These are phyloP conservation scores for Stereum hirsutum DNA, from an alignment of 1,284 basidiomycete genomes.

Conservation along the genomic window DNA sequence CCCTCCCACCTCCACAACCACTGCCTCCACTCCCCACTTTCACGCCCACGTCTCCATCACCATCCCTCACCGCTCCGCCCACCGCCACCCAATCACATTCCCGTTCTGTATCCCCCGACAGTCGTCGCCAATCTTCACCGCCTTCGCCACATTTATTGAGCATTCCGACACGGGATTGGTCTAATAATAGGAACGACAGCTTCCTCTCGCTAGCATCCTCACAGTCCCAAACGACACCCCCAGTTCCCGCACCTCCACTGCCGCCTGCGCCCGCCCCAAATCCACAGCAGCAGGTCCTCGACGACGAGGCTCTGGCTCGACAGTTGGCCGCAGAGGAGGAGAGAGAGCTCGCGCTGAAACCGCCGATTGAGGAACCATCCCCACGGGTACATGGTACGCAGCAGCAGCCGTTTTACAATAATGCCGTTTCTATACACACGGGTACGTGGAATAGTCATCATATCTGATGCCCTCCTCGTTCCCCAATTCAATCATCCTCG, in stretches of 20 bases:
- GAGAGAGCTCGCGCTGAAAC: not conserved
- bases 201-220: conserved; percentile 1
- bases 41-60: not conserved
- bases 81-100: not conserved
- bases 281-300: conserved; percentile 23
- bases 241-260: no score
- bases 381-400: not conserved
- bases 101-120: not conserved
- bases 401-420: not conserved
- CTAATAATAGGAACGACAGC: no score
- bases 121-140: no score
- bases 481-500: no score
- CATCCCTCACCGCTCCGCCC: not conserved
- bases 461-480: not conserved
- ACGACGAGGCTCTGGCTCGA: conserved; percentile 26
- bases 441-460: not conserved
- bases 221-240: no score
- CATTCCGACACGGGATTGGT: not conserved
- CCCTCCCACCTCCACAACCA: no score
- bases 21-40: no score
- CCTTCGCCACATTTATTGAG: not conserved
- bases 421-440: not conserved
- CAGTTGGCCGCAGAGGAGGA: conserved; percentile 23
- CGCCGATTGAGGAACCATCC: not conserved
- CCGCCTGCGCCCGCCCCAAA: no score